These are phyloP conservation scores for Boletus reticuloceps DNA, from an alignment of 768 basidiomycete species.

Conservation along the genomic window DNA sequence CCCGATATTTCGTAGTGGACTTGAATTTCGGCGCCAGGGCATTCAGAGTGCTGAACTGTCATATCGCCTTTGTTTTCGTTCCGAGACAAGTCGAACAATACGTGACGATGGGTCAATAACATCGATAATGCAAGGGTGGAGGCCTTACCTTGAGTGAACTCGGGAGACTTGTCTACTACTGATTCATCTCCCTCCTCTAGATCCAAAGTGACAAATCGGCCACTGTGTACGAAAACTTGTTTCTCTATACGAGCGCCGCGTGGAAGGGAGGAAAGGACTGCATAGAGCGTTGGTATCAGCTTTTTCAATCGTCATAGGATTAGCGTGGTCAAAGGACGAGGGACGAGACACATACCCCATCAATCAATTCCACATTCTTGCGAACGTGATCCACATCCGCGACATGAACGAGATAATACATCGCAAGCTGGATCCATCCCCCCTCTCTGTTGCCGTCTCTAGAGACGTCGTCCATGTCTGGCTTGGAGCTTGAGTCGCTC, in stretches of 20 bases:
- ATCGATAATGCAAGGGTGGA: background rate
- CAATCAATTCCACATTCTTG: constrained; percentile 32
- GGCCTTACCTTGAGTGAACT: constrained; percentile 40
- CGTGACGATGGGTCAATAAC: background rate
- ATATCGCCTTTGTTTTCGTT: constrained; percentile 15
- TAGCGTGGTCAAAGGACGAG: background rate
- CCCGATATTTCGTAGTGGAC: constrained; percentile 50
- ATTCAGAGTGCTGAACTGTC: constrained; percentile 1
- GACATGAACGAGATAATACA: constrained; percentile 67
- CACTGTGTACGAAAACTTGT: constrained; percentile 71
- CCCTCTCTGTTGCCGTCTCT: constrained; percentile 21
- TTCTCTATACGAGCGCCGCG: constrained; percentile 74
- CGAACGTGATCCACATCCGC: constrained; percentile 41
- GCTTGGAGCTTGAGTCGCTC: constrained; percentile 10
- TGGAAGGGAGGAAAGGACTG: constrained; percentile 63
- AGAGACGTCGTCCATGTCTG: constrained; percentile 35
- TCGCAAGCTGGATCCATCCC: constrained; percentile 58
- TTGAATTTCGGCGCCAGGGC: constrained; percentile 3
- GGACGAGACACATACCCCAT: constrained; percentile 15
- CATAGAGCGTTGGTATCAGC: constrained; percentile 49
- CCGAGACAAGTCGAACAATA: background rate
- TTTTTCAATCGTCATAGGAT: constrained; percentile 2
- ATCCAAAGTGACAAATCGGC: constrained; percentile 45
- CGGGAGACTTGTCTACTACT: constrained; percentile 35
- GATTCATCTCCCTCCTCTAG: constrained; percentile 31